Base-by-base conservation (phyloP, 2,329 filamentous ascomycete genomes). In the Cladosporium sphaerospermum region DNA sequence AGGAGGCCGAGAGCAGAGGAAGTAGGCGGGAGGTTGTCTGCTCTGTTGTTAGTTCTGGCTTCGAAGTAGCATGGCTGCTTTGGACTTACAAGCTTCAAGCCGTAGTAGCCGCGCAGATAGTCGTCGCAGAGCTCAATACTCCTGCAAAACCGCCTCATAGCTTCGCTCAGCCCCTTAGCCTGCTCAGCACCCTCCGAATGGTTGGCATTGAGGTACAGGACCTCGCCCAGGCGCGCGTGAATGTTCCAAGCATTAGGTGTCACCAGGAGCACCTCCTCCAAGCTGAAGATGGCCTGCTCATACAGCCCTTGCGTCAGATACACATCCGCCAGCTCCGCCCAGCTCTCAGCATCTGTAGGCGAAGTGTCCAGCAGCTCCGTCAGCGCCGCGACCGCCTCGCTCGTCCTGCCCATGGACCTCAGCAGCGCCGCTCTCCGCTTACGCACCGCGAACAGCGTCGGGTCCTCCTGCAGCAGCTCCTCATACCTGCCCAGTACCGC, bases 181-280 rank as follows among this genome's bases (percentile, higher is more conserved):
- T 67, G 58, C 42, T 66, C 64, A 11, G 69, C 72, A 28, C 65
- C 63, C 34, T 60, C 63, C 10, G 71, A 54, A 60, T 55, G 60
- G 8, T 61, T 61, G 5, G 71, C 70, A 33, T 84, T 82, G 73
- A 95, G 83, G 67, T 89, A 89, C 39, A 87, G 76, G 32, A 95
- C 73, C 69, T 97, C 93, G 13, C 90, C 93, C 23, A 96, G 72
- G 45, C 87, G 83, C 46, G 91, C 91, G 69, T 96, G 90, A 59
- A 95, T 82, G 86, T 95, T 97, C 91, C 93, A 99, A 16, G 92
- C 89, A 73, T 96, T 95, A 3, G 93, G 92, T 50, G 83, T 81
- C 54, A 95, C 77, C 48, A 97, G 75, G 42, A 99, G 71, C 16
- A 95, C 89, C 69, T 99, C 93, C 69, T 99, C 93, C 42, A 96